These are phyloP conservation scores for Picochlorum costavermella DNA, from an alignment of 139 green algal genomes.

Conservation along the genomic window DNA sequence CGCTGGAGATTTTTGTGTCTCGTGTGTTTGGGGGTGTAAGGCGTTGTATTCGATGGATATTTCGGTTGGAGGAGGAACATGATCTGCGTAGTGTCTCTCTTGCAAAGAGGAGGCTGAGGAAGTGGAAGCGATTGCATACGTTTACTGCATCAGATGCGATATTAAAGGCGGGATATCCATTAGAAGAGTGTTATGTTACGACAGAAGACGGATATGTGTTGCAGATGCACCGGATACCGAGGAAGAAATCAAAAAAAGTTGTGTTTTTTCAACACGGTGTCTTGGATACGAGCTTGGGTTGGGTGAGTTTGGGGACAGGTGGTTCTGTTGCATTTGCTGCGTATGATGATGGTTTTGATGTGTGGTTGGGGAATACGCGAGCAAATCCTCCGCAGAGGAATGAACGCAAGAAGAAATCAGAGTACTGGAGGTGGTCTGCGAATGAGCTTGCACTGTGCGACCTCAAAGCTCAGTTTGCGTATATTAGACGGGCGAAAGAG, in stretches of 20 bases:
- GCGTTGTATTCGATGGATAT: constrained; percentile 22
- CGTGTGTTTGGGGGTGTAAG: constrained; percentile 35
- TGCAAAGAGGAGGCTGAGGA: not conserved
- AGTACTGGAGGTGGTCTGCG: constrained; percentile 80
- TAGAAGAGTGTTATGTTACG: constrained; percentile 61
- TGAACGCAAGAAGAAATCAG: constrained; percentile 18
- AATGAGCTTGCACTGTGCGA: constrained; percentile 79
- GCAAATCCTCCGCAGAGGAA: constrained; percentile 71
- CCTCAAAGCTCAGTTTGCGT: constrained; percentile 49
- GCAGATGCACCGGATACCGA: constrained; percentile 75
- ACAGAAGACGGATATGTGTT: constrained; percentile 78
- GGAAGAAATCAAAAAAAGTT: constrained; percentile 37
- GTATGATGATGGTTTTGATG: constrained; percentile 84
- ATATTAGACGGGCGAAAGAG: constrained; percentile 78
- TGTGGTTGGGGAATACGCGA: constrained; percentile 85
- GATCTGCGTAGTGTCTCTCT: not conserved
- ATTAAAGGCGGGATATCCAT: constrained; percentile 50
- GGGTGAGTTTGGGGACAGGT: constrained; percentile 45
- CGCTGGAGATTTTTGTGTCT: constrained; percentile 43
- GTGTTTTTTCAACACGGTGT: constrained; percentile 88
- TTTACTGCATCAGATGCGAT: constrained; percentile 40
- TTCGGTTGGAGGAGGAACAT: constrained; percentile 18
- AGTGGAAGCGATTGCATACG: constrained; percentile 25
- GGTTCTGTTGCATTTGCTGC: constrained; percentile 77
- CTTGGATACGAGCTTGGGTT: constrained; percentile 85